Evolutionary conservation across 352 stramenopile species (phyloP), one percentile per base, ranked within the genome.

Genomic region (Phytophthora melonis): DNA sequence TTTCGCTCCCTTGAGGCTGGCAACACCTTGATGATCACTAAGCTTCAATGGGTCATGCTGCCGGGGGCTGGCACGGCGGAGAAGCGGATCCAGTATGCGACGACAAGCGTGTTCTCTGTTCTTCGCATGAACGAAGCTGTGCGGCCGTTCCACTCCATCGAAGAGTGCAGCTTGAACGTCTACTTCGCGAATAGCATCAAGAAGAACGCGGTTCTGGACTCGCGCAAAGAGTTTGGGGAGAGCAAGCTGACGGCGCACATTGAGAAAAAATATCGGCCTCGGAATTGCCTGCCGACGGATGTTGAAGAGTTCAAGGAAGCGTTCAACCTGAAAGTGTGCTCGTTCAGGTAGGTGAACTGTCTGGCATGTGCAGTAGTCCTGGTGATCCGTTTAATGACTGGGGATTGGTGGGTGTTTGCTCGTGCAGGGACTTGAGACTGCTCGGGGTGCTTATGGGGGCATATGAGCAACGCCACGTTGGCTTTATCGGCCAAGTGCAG

Each of bases 1-100:
- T 92, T 93, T 68, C 63, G 72, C 5, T 74, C 66, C 0, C 74
- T 92, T 27, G 70, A 85, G 60, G 84, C 85, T 14, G 84, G 87
- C 6, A 73, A 86, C 19, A 74, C 70, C 0, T 66, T 90, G 10
- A 81, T 93, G 77, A 50, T 86, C 6, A 91, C 84, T 5, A 92
- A 89, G 60, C 79, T 93, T 5, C 70, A 79, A 36, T 91, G 83
- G 83, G 47, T 79, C 5, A 39, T 79, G 5, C 55, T 74, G 11
- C 62, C 61, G 11, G 43, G 43, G 18, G 43, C 14, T 60, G 14
- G 58, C 5, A 30, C 54, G 13, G 50, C 13, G 5, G n/a, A 66
- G 10, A 39, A 65, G 4, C 39, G 19, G 10, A 71, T 90, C 4
- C 74, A 87, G 52, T 87, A 89, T 63, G 84, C 83, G 9, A 66